phyloP scores from a whole-genome alignment of 441 rosid species.

The Aleurites moluccanus region DNA sequence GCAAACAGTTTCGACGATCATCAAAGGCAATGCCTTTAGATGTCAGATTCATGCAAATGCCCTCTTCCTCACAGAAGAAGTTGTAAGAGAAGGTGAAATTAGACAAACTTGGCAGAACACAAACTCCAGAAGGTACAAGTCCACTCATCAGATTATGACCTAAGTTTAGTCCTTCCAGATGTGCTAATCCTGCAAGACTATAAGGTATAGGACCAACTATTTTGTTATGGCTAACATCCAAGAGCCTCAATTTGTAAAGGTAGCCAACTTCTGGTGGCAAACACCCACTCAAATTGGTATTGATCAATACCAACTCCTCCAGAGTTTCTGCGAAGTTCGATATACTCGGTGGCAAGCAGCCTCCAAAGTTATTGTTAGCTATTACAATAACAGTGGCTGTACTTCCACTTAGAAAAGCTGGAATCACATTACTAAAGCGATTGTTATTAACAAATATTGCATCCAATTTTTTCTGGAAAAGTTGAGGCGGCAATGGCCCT shows the following conservation, averaged over 20 bases:
- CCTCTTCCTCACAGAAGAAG: constrained; percentile 66
- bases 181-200: constrained; percentile 60
- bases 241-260: constrained; percentile 65
- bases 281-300: constrained; percentile 73
- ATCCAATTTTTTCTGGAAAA: constrained; percentile 66
- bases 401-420: constrained; percentile 40
- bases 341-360: constrained; percentile 77
- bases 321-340: constrained; percentile 56
- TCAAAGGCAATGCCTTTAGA: constrained; percentile 51
- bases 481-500: constrained; percentile 71
- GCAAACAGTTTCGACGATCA: constrained; percentile 71
- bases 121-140: constrained; percentile 54
- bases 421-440: constrained; percentile 55
- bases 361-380: constrained; percentile 77
- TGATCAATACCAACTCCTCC: constrained; percentile 67
- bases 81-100: constrained; percentile 72
- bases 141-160: constrained; percentile 77
- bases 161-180: constrained; percentile 63
- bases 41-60: constrained; percentile 58
- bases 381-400: constrained; percentile 71
- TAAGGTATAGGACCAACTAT: constrained; percentile 74
- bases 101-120: constrained; percentile 56
- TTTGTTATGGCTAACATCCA: constrained; percentile 76
- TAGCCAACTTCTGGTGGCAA: constrained; percentile 80
- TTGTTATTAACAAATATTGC: constrained; percentile 84